These are phyloP conservation scores for Stemphylium beticola DNA, from an alignment of 2,329 filamentous ascomycete genomes.

Conservation along the genomic window DNA sequence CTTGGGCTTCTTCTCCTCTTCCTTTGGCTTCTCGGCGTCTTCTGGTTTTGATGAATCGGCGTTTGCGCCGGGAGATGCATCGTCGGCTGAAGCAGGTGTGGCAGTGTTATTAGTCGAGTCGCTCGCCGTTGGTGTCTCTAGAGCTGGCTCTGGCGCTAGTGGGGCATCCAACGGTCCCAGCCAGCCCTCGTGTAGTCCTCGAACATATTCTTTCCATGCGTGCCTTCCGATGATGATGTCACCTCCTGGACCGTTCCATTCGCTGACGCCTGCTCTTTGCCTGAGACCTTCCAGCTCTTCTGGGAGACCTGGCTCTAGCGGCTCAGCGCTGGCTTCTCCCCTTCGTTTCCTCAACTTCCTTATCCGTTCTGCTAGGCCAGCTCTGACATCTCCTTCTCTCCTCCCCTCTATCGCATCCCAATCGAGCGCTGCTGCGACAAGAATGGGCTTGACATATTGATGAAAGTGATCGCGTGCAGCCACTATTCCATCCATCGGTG, in stretches of 20 bases:
- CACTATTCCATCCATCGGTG: conserved; percentile 84
- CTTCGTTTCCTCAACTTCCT: conserved; percentile 68
- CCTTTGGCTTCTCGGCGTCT: conserved; percentile 41
- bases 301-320: conserved; percentile 58
- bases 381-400: conserved; percentile 89
- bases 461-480: conserved; percentile 92
- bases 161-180: conserved; percentile 79
- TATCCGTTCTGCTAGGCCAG: conserved; percentile 84
- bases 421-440: conserved; percentile 88
- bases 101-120: too few relatives aligned
- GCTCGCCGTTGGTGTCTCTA: conserved; percentile 23
- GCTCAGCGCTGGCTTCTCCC: conserved; percentile 57
- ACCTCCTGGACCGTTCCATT: conserved; percentile 76
- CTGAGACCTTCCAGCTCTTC: conserved; percentile 70
- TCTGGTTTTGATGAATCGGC: conserved; percentile 34
- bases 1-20: conserved; percentile 53
- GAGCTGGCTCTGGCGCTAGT: conserved; percentile 23
- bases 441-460: conserved; percentile 91
- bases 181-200: conserved; percentile 96
- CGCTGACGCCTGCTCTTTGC: conserved; percentile 68
- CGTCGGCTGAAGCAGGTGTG: conserved; percentile 33
- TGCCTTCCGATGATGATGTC: conserved; percentile 90
- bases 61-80: conserved; percentile 43
- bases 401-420: conserved; percentile 96
- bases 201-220: conserved; percentile 96